Evolutionary conservation across 768 basidiomycete species (phyloP).

Genomic region (Baorangia bicolor): DNA sequence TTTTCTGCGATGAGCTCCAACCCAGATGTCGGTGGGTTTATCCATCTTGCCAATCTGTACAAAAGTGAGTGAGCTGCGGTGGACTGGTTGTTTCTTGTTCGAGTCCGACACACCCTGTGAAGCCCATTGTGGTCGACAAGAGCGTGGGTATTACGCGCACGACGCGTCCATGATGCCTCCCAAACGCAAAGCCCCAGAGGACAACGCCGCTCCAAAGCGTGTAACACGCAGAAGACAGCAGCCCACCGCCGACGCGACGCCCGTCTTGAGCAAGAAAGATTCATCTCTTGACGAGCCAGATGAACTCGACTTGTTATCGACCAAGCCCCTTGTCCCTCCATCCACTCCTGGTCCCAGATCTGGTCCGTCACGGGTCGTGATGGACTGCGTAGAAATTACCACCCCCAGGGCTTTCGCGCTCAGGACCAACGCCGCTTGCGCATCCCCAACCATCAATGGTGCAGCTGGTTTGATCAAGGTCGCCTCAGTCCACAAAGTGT

Average conservation of each 20-base stretch:
- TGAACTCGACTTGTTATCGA: conserved; percentile 28
- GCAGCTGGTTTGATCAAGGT: not conserved
- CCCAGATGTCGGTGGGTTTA: conserved; percentile 75
- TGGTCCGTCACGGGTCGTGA: conserved; percentile 21
- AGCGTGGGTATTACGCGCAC: conserved; percentile 22
- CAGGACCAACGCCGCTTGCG: not conserved
- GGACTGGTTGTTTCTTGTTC: not conserved
- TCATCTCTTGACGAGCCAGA: conserved; percentile 19
- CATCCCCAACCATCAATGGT: conserved; percentile 13
- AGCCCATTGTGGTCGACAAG: conserved; percentile 45
- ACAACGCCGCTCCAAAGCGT: conserved; percentile 34
- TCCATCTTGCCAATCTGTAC: conserved; percentile 72
- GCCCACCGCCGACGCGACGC: not conserved
- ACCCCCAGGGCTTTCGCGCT: conserved; percentile 22
- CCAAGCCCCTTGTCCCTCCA: conserved; percentile 11
- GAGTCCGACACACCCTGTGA: conserved; percentile 50
- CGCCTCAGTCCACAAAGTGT: not conserved
- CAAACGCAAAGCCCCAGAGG: conserved; percentile 44
- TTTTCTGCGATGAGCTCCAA: conserved; percentile 68
- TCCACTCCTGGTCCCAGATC: conserved; percentile 24
- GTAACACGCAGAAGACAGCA: conserved; percentile 25
- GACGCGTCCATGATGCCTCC: conserved; percentile 31
- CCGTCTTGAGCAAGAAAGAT: not conserved
- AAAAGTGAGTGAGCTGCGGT: not conserved
- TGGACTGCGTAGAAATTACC: conserved; percentile 33